Base-by-base conservation (phyloP, 1,139 yeast species). In the Lodderomyces jiufengensis region DNA sequence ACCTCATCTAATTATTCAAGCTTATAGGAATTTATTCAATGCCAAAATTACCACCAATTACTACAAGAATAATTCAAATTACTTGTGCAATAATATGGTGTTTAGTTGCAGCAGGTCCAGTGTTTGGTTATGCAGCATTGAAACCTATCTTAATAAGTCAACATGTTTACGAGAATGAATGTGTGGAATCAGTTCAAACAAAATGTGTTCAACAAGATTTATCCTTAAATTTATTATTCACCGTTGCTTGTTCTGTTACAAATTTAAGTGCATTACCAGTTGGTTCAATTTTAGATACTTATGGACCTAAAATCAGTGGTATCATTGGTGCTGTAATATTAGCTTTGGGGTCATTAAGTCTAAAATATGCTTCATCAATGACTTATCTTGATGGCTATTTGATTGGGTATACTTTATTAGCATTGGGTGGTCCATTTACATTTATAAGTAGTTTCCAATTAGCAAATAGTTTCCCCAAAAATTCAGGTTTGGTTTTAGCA, bases 91-190 rank as follows among this genome's bases (percentile, higher is more conserved):
- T 86, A 24, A 46, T 70, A 1, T 88, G 96, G 95, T 88, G 97
- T 61, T 63, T 88, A 18, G 65, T 87, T 27, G 90, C 95, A 2
- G 96, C 96, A 0, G 97, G 97, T 2, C 88, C 95, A 1, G 82
- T 88, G 9, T 90, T 90, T 66, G 95, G 97, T 1, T 90, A 88
- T 63, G 96, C 97, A 13, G 97, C 97, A 3, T 64, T 90, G 37
- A 90, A 90, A 53, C 95, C 95, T 4, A 76, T 88, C 3, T 65
- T 90, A 32, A 76, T 86, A 18, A 58, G 68, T 8, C 90, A 88
- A 54, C 87, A 88, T 2, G 79, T 88, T n/a, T 90, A 90, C 52
- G 58, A 69, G 22, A 74, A 77, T 9, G 56, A 64, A 15, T 90
- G 97, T 57, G 36, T 46, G 8, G 22, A 40, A 11, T 46, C 44